A percentile compares a stretch with the other conserved stretches of the same genome.
These are phyloP conservation scores for Tritrichomonas foetus DNA, from an alignment of 208 protist genomes.

Conservation along the genomic window DNA sequence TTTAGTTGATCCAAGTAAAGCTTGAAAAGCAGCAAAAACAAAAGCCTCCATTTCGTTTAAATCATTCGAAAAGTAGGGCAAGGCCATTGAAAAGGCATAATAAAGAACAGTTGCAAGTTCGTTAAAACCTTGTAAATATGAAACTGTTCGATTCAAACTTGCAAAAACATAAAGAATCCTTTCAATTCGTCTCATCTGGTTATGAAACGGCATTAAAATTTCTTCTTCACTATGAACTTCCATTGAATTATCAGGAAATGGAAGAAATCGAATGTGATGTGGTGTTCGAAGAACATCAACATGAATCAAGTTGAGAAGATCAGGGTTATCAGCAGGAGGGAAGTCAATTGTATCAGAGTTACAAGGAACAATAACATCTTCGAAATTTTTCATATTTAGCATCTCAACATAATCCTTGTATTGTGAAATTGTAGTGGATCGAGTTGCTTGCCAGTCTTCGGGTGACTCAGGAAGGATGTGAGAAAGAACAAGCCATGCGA, in stretches of 20 bases:
- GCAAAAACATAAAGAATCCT: slow-evolving; percentile 30
- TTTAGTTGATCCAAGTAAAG: neutral
- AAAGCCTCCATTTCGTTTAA: neutral
- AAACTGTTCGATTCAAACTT: neutral
- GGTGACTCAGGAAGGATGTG: neutral
- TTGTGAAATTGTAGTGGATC: neutral
- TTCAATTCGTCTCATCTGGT: neutral
- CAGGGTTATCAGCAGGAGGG: neutral
- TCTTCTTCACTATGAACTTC: neutral
- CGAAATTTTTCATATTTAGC: neutral
- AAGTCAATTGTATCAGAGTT: neutral
- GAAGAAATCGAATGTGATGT: slow-evolving; percentile 10
- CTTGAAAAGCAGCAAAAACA: neutral
- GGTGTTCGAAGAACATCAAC: neutral
- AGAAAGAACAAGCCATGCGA: neutral
- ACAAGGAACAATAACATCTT: neutral
- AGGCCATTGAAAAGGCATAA: neutral
- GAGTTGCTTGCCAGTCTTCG: neutral
- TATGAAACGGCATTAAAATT: neutral
- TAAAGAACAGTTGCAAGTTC: neutral
- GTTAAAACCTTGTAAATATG: slow-evolving; percentile 37
- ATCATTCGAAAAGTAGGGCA: too few relatives aligned
- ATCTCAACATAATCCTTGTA: neutral
- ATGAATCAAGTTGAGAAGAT: neutral
- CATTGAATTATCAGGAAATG: neutral